Evolutionary conservation across 108 stramenopile species (phyloP).

Genomic region (Chaetoceros tenuissimus): DNA sequence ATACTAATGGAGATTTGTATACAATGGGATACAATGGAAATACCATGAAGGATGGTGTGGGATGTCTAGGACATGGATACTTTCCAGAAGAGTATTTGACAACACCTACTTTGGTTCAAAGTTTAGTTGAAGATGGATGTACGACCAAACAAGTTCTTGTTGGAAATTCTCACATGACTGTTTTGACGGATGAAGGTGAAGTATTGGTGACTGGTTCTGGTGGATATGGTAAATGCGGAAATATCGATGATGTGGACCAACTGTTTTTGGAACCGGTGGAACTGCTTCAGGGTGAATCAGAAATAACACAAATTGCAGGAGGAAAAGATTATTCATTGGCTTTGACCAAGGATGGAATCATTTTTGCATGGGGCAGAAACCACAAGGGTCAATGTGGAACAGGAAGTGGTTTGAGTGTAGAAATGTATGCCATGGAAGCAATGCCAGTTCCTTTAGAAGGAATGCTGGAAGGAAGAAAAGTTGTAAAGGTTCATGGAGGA

Average conservation of each 20-base stretch:
- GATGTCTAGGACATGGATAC: conserved; percentile 65
- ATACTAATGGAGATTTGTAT: conserved; percentile 62
- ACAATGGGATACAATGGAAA: conserved; percentile 72
- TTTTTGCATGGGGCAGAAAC: conserved; percentile 82
- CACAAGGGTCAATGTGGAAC: conserved; percentile 83
- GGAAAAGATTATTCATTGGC: conserved; percentile 76
- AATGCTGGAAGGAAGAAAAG: conserved; percentile 29
- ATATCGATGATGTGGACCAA: conserved; percentile 71
- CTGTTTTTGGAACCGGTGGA: conserved; percentile 79
- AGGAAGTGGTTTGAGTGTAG: conserved; percentile 73
- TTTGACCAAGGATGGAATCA: conserved; percentile 46
- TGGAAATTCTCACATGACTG: conserved; percentile 71
- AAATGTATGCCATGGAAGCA: conserved; percentile 82
- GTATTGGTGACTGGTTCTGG: conserved; percentile 69
- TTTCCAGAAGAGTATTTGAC: conserved; percentile 8
- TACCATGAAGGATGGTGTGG: conserved; percentile 39
- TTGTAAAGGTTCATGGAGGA: conserved; percentile 69
- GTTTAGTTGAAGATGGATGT: conserved; percentile 71
- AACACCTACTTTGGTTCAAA: conserved; percentile 57
- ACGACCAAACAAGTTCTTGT: conserved; percentile 51
- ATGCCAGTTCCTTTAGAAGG: conserved; percentile 64
- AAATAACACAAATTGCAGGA: conserved; percentile 46
- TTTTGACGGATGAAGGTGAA: conserved; percentile 80
- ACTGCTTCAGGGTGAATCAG: conserved; percentile 33
- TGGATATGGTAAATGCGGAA: conserved; percentile 72